These are phyloP conservation scores for Castanopsis chinensis DNA, from an alignment of 306 rosid genomes.

Conservation along the genomic window DNA sequence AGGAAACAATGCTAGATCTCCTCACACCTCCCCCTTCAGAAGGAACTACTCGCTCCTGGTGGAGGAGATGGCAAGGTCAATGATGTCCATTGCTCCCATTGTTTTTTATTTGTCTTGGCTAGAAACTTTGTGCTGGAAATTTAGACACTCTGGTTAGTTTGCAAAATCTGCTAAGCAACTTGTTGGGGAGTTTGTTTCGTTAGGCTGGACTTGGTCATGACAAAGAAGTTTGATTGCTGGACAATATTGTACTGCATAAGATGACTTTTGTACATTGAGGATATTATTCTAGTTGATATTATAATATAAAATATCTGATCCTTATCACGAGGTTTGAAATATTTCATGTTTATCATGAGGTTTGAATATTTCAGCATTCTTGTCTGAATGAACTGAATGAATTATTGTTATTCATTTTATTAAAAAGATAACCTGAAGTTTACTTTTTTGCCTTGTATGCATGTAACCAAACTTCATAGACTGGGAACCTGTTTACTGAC, in stretches of 20 bases:
- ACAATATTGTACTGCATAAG: not conserved
- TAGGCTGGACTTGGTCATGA: not conserved
- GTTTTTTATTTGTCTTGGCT: not conserved
- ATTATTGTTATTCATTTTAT: not conserved
- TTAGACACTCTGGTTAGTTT: not conserved
- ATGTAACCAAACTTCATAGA: no score
- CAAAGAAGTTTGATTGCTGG: not conserved
- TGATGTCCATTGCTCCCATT: conserved; percentile 22
- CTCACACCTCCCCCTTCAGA: conserved; percentile 73
- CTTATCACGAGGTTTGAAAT: not conserved
- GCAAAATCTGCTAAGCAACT: not conserved
- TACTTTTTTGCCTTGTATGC: no score
- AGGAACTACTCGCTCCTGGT: conserved; percentile 43
- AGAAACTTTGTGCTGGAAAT: not conserved
- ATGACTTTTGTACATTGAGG: not conserved
- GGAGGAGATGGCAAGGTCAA: conserved; percentile 59
- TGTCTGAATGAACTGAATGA: not conserved
- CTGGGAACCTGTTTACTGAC: no score
- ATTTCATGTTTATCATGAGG: conserved; percentile 3
- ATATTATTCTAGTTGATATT: not conserved
- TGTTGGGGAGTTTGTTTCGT: not conserved
- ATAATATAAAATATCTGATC: not conserved
- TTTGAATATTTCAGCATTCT: not conserved
- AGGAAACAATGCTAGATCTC: conserved; percentile 75
- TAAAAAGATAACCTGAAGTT: no score